Conservation (phyloP, 2,329 filamentous ascomycete species). For the Xylaria polymorpha region DNA sequence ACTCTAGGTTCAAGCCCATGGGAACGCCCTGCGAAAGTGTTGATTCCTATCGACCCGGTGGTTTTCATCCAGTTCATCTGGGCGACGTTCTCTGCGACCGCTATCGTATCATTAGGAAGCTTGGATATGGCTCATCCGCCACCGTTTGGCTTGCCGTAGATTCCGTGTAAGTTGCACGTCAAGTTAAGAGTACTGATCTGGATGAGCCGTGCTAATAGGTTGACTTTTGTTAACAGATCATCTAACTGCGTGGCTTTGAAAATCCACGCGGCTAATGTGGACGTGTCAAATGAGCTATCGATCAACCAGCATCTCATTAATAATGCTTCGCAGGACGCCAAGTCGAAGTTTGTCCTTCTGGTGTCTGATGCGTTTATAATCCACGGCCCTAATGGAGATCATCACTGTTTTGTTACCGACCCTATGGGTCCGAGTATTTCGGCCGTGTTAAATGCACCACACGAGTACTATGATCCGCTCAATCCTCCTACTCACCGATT, state of each 20-base stretch:
- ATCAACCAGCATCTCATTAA: neutral
- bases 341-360: neutral
- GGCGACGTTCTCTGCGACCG: neutral
- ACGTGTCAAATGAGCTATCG: neutral
- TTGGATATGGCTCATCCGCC: neutral
- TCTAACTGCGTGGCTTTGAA: neutral
- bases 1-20: neutral
- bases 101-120: neutral
- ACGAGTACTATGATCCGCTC: neutral
- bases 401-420: neutral
- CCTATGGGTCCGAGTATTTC: neutral
- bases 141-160: neutral
- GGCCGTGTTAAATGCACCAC: neutral
- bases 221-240: neutral
- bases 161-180: neutral
- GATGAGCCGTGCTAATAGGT: neutral
- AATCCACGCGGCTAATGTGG: neutral
- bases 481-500: neutral
- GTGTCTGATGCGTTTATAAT: neutral
- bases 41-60: neutral
- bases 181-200: neutral
- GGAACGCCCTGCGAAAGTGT: neutral
- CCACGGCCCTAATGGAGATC: neutral
- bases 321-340: neutral
- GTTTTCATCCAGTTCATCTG: neutral